Conservation (phyloP, 2,329 filamentous ascomycete genomes). For the Phoma sp. region DNA sequence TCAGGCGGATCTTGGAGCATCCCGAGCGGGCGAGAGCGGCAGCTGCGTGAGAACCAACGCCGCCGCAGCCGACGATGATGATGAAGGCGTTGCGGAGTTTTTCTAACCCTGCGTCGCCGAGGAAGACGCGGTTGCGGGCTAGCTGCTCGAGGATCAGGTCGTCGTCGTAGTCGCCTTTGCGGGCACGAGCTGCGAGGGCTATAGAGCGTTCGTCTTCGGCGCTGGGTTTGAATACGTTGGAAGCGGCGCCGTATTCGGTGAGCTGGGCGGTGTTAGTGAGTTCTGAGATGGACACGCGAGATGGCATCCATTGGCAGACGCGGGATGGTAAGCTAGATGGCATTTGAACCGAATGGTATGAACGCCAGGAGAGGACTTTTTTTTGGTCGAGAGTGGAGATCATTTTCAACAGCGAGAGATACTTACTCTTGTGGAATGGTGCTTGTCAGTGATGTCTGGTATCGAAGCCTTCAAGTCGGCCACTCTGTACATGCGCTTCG, state of each 20-base stretch:
- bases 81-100: constrained; percentile 84
- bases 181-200: constrained; percentile 64
- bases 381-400: no score
- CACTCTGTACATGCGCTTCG: constrained; percentile 61
- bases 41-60: constrained; percentile 90
- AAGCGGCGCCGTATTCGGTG: constrained; percentile 65
- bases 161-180: constrained; percentile 69
- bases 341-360: no score
- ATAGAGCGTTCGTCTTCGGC: constrained; percentile 65
- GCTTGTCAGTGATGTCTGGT: constrained; percentile 59
- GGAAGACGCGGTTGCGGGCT: constrained; percentile 89
- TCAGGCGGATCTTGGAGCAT: constrained; percentile 82
- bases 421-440: constrained; percentile 59
- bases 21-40: constrained; percentile 88
- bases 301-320: not conserved
- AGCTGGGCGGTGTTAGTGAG: constrained; percentile 58
- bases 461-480: constrained; percentile 67
- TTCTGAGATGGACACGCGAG: constrained; percentile 26
- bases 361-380: no score
- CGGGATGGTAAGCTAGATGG: no score
- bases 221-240: constrained; percentile 47
- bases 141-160: constrained; percentile 92
- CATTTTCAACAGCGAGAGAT: not conserved
- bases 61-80: constrained; percentile 89
- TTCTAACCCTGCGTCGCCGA: constrained; percentile 78